Conservation (phyloP, 2,329 filamentous ascomycete species). For the Bipolaris gigantea region DNA sequence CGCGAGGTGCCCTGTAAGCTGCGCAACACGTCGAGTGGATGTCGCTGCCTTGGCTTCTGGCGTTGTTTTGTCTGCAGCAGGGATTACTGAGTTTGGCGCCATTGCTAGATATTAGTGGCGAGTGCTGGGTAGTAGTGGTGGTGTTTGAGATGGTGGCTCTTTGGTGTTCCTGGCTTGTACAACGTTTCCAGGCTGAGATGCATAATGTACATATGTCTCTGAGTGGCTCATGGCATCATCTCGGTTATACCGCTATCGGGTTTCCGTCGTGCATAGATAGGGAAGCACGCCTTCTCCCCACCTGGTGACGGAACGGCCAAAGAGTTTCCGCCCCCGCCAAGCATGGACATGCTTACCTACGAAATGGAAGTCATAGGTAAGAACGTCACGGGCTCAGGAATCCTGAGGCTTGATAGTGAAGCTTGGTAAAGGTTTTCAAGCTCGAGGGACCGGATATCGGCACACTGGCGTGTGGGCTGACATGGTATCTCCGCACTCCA, state of each 20-base stretch:
- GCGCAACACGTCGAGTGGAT: slow-evolving; percentile 31
- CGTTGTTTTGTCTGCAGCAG: slow-evolving; percentile 16
- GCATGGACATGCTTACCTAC: neutral
- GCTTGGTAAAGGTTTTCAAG: neutral
- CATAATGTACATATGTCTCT: neutral
- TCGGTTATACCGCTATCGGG: slow-evolving; percentile 2
- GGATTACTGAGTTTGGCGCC: slow-evolving; percentile 19
- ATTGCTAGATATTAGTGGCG: slow-evolving; percentile 14
- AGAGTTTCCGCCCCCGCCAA: neutral
- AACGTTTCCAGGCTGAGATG: neutral
- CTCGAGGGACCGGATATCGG: neutral
- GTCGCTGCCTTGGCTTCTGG: slow-evolving; percentile 15
- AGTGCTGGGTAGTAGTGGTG: neutral
- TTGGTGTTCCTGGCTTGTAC: neutral
- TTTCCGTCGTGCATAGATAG: slow-evolving; percentile 7
- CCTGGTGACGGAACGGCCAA: slow-evolving; percentile 29
- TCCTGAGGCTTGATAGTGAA: neutral
- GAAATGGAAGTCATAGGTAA: neutral
- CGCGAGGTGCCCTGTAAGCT: slow-evolving; percentile 33
- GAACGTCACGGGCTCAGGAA: neutral
- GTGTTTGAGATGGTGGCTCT: neutral
- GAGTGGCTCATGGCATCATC: neutral
- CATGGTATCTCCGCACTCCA: neutral
- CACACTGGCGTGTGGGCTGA: neutral
- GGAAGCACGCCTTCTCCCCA: slow-evolving; percentile 40